Evolutionary conservation across 2,329 filamentous ascomycete genomes (phyloP).

Genomic region (Diplodia corticola): DNA sequence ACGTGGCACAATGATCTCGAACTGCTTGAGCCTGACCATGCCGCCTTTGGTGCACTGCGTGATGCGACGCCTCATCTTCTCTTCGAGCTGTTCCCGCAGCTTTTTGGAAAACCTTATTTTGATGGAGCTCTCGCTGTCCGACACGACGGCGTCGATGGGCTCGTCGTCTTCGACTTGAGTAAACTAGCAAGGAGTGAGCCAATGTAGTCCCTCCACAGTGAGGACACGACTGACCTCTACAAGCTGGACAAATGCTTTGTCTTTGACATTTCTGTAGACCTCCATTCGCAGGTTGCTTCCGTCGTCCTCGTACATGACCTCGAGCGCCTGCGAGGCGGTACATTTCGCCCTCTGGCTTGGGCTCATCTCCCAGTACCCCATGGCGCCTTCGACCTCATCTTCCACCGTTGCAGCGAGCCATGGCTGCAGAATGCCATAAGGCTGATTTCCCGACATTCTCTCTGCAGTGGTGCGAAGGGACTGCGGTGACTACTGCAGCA

Average conservation of each 20-base stretch:
- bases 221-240: constrained; percentile 26
- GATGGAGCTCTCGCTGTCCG: constrained; percentile 33
- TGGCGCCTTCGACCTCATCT: not conserved
- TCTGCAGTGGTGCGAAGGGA: not conserved
- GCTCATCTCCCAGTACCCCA: not conserved
- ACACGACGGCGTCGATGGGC: constrained; percentile 29
- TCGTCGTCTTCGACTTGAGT: constrained; percentile 23
- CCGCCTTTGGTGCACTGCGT: constrained; percentile 5
- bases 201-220: not conserved
- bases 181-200: not conserved
- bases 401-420: constrained; percentile 2
- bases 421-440: not conserved
- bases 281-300: constrained; percentile 37
- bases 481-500: not conserved
- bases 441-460: not conserved
- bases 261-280: constrained; percentile 19
- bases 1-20: constrained; percentile 4
- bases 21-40: constrained; percentile 23
- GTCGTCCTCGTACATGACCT: constrained; percentile 37
- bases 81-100: constrained; percentile 25
- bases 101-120: constrained; percentile 26
- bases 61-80: not conserved
- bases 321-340: not conserved
- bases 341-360: not conserved
- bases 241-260: constrained; percentile 29